Evolutionary conservation across 257 asterid species (phyloP).

Genomic region (Prunella vulgaris): DNA sequence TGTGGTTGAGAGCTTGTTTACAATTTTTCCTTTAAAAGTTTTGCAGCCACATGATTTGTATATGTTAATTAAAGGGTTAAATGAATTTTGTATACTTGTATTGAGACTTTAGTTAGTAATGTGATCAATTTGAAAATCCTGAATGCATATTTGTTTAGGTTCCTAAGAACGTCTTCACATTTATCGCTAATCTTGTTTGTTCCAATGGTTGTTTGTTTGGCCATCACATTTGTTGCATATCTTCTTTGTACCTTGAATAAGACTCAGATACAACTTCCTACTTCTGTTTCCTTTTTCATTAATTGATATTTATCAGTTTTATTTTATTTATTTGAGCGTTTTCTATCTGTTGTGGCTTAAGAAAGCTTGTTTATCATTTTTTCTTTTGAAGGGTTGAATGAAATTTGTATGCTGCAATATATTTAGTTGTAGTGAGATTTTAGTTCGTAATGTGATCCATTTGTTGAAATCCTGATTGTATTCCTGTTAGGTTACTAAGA

Average conservation of each 20-base stretch:
- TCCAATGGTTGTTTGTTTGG: not conserved
- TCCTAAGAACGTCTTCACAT: not conserved
- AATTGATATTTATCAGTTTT: not conserved
- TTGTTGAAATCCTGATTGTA: not conserved
- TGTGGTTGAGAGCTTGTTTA: not conserved
- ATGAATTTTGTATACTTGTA: not conserved
- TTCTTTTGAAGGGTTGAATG: not conserved
- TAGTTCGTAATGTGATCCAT: not conserved
- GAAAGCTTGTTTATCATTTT: not conserved
- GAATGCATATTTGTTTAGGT: not conserved
- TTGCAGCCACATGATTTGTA: constrained; percentile 1
- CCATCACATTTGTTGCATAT: not conserved
- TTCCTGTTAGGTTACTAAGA: not conserved
- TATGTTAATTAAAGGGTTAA: not conserved
- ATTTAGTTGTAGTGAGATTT: not conserved
- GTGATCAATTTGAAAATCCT: not conserved
- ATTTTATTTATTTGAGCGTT: not conserved
- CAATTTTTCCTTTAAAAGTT: not conserved
- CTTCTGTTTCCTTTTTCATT: not conserved
- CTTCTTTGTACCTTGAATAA: not conserved
- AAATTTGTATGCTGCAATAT: too few relatives aligned
- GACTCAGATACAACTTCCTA: not conserved
- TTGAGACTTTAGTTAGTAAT: not conserved
- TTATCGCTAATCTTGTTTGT: not conserved
- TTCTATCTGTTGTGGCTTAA: not conserved